Conservation (phyloP, 306 rosid species). For the Quercus dentata region DNA sequence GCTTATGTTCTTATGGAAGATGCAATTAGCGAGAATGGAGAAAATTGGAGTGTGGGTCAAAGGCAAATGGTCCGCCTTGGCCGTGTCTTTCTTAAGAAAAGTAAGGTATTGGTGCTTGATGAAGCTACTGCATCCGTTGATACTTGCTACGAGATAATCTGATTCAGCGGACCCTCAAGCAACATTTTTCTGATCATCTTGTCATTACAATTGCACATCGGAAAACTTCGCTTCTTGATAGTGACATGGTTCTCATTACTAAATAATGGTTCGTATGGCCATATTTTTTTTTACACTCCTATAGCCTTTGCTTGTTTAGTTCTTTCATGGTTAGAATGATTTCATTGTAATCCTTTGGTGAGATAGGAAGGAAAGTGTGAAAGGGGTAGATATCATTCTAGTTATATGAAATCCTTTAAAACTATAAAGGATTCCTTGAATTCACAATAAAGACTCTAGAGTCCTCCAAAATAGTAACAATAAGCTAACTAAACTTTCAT, state of each 20-base stretch:
- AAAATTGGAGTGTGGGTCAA: slow-evolving; percentile 59
- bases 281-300: no score
- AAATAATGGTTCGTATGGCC: background rate
- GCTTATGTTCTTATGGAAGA: no score
- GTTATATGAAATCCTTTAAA: no score
- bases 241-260: slow-evolving; percentile 38
- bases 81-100: slow-evolving; percentile 29
- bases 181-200: slow-evolving; percentile 9
- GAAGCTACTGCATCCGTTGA: slow-evolving; percentile 56
- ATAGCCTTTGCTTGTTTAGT: no score
- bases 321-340: no score
- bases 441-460: no score
- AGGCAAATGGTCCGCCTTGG: slow-evolving; percentile 43
- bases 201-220: slow-evolving; percentile 34
- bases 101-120: slow-evolving; percentile 43
- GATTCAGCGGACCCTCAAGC: slow-evolving; percentile 34
- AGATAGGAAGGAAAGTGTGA: no score
- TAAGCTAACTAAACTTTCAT: no score
- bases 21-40: slow-evolving; percentile 50
- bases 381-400: no score
- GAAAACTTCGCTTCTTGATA: slow-evolving; percentile 24
- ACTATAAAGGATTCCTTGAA: no score
- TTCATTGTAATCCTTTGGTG: no score
- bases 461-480: no score
- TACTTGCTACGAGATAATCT: slow-evolving; percentile 48